These are phyloP conservation scores for Tylopilus intermedius DNA, from an alignment of 768 basidiomycete species.

Conservation along the genomic window DNA sequence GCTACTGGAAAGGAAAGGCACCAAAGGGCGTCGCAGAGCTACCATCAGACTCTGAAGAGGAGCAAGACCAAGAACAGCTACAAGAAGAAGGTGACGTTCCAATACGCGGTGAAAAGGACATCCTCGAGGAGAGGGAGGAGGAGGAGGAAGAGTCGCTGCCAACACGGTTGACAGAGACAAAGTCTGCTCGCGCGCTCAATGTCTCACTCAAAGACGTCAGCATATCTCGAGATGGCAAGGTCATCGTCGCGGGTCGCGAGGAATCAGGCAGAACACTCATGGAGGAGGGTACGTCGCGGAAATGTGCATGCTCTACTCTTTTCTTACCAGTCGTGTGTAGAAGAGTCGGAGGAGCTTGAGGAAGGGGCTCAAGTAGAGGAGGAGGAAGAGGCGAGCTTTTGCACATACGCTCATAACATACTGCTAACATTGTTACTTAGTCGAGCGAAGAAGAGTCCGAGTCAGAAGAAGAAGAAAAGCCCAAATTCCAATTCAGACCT, in stretches of 20 bases:
- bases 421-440: constrained; percentile 34
- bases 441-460: constrained; percentile 85
- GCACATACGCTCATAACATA: constrained; percentile 2
- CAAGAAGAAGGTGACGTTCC: constrained; percentile 54
- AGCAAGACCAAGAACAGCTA: constrained; percentile 42
- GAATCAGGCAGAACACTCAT: constrained; percentile 71
- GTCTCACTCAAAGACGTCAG: constrained; percentile 75
- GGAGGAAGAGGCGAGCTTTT: constrained; percentile 37
- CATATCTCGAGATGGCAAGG: constrained; percentile 75
- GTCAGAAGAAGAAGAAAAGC: constrained; percentile 70
- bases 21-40: constrained; percentile 65
- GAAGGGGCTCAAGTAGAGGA: constrained; percentile 36
- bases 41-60: constrained; percentile 64
- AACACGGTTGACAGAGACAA: constrained; percentile 32
- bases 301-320: constrained; percentile 12
- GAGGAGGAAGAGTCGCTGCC: constrained; percentile 41
- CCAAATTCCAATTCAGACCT: constrained; percentile 78
- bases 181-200: constrained; percentile 53
- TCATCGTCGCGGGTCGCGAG: constrained; percentile 71
- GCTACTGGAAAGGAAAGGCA: constrained; percentile 89
- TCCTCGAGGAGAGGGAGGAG: constrained; percentile 42
- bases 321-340: constrained; percentile 8
- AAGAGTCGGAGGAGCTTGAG: constrained; percentile 37
- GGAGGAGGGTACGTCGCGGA: constrained; percentile 43
- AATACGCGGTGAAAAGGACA: constrained; percentile 54